phyloP scores from a whole-genome alignment of 768 basidiomycete species.

The Russula emetica region DNA sequence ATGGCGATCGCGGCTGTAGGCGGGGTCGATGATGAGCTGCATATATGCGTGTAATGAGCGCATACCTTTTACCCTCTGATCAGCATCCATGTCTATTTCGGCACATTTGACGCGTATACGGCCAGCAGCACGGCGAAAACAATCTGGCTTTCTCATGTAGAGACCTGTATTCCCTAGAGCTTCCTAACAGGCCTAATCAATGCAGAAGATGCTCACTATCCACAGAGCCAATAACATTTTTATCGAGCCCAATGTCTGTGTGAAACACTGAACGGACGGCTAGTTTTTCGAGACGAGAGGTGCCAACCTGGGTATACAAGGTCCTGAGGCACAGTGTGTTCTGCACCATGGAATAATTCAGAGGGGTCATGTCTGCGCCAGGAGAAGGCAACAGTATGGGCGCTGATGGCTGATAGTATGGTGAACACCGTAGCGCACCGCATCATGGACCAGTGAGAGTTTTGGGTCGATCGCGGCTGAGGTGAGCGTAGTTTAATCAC shows the following conservation, averaged over 20 bases:
- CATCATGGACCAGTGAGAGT: neutral
- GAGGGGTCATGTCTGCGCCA: neutral
- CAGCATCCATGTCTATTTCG: constrained; percentile 25
- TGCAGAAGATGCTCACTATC: neutral
- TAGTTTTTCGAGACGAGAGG: neutral
- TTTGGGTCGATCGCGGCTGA: neutral
- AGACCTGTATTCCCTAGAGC: neutral
- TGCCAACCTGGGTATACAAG: neutral
- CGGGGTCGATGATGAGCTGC: neutral
- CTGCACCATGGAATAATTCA: neutral
- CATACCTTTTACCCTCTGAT: constrained; percentile 25
- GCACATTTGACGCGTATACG: constrained; percentile 22
- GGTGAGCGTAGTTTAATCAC: neutral
- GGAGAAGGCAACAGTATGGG: constrained; percentile 1
- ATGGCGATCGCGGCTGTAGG: constrained; percentile 25
- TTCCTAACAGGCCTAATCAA: neutral
- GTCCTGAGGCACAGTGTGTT: neutral
- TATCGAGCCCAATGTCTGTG: neutral
- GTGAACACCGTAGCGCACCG: neutral
- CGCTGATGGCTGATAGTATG: neutral
- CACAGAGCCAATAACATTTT: neutral
- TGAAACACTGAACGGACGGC: neutral
- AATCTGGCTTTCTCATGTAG: constrained; percentile 25
- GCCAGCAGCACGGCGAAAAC: constrained; percentile 25
- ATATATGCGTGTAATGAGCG: constrained; percentile 4